Base-by-base conservation (phyloP, 768 basidiomycete genomes). In the Boletus rufocinnamomeus region DNA sequence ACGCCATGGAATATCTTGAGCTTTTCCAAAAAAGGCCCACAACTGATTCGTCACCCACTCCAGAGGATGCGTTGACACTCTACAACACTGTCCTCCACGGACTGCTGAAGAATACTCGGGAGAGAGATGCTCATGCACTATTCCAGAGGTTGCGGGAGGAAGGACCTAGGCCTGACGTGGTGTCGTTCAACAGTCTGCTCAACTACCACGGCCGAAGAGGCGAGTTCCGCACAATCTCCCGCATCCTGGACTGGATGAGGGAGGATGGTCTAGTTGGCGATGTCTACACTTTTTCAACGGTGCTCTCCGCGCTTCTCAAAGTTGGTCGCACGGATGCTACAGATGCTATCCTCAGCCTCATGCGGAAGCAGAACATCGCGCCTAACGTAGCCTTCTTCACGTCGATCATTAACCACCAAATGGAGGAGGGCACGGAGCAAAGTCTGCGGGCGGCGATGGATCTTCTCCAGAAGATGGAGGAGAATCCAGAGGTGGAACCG, bases 131-230 rank as follows among this genome's bases (percentile, higher is more conserved):
- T 7, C 68, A 72, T 37, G 67, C 69, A 9, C 56, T 87, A 41
- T 66, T 87, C 41, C 63, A 75, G 38, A 67, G 63, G 50, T 80
- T 87, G 79, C 73, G 76, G 46, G 73, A 41, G 41, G 61, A 67
- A 7, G 87, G 88, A 1, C 87, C 88, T 8, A 75, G 77, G 28
- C 87, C 88, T 13, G 89, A 93, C 66, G 75, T 91, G 28, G 76
- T 87, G 48, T 85, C 92, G 2, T 89, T 87, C 77, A 98, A 97
- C 75, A 91, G 84, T 2, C 78, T 97, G 64, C 75, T 98, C 51
- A 78, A 79, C 14, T 84, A 88, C 65, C 83, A 89, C 66, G 82
- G 81, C 16, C 81, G 84, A 38, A 82, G 77, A 50, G 78, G 80
- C 30, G 84, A 95, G 69, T 80, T 92, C 65, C 80, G 82, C 53